Evolutionary conservation across 2,329 filamentous ascomycete species (phyloP).

Genomic region (Magnaporthales sp.): DNA sequence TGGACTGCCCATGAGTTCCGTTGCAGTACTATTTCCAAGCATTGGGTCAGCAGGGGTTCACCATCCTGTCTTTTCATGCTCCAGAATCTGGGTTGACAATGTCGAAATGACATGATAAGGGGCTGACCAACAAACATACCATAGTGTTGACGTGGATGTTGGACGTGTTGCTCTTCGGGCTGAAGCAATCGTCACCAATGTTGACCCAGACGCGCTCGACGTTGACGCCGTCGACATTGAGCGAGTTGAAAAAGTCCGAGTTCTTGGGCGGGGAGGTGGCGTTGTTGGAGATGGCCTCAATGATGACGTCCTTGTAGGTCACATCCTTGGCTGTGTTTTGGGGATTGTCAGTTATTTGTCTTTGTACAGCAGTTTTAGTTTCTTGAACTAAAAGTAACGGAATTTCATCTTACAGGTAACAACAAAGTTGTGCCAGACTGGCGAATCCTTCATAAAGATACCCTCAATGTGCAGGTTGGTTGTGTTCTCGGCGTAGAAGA

Average conservation of each 20-base stretch:
- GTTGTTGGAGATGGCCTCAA: conserved; percentile 4
- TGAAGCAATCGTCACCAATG: conserved; percentile 53
- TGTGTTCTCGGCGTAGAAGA: conserved; percentile 53
- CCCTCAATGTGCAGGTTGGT: conserved; percentile 49
- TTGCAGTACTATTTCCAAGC: conserved; percentile 39
- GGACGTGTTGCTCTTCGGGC: conserved; percentile 49
- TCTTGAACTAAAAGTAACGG: conserved; percentile 11
- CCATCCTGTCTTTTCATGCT: too few species aligned
- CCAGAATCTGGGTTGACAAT: too few species aligned
- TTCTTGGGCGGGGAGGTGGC: conserved; percentile 23
- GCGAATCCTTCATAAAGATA: conserved; percentile 47
- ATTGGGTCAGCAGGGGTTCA: neutral
- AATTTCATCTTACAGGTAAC: conserved; percentile 33
- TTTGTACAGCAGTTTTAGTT: neutral
- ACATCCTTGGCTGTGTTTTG: conserved; percentile 1
- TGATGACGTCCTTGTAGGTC: neutral
- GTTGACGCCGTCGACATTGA: conserved; percentile 44
- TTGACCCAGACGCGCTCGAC: conserved; percentile 25
- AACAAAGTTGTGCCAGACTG: conserved; percentile 57
- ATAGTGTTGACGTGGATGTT: conserved; percentile 38
- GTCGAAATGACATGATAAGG: neutral
- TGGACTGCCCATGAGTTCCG: conserved; percentile 46
- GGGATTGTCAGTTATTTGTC: neutral
- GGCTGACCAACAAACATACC: neutral
- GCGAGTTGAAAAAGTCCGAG: conserved; percentile 54